phyloP scores from a whole-genome alignment of 257 asterid species.

The Schizonepeta tenuifolia region DNA sequence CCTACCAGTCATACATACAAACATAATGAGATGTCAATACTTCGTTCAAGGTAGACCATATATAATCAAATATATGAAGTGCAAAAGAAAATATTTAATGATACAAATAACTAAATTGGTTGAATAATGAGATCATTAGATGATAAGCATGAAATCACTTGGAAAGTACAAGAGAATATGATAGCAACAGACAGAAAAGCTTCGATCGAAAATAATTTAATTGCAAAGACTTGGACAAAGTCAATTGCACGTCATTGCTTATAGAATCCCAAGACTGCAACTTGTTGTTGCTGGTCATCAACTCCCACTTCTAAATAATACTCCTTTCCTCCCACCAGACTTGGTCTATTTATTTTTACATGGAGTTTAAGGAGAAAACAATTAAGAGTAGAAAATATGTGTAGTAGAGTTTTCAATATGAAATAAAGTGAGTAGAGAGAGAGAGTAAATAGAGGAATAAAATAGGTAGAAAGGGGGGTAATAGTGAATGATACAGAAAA shows the following conservation, averaged over 20 bases:
- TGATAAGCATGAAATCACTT: slow-evolving; percentile 33
- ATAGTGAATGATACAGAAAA: too few relatives aligned
- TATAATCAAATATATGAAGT: not conserved
- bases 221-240: slow-evolving; percentile 34
- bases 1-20: not conserved
- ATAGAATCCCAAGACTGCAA: slow-evolving; percentile 35
- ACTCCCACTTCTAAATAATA: slow-evolving; percentile 33
- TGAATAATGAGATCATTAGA: slow-evolving; percentile 26
- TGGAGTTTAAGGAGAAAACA: too few relatives aligned
- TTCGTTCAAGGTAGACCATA: not conserved
- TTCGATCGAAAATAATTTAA: not conserved
- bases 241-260: slow-evolving; percentile 48
- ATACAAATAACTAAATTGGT: not conserved
- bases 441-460: too few relatives aligned
- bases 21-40: not conserved
- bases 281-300: slow-evolving; percentile 43
- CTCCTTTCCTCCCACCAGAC: too few relatives aligned
- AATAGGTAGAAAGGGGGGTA: too few relatives aligned
- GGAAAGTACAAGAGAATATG: slow-evolving; percentile 12
- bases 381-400: too few relatives aligned
- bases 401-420: too few relatives aligned
- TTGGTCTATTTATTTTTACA: too few relatives aligned
- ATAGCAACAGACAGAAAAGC: not conserved
- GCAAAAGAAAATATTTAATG: not conserved
- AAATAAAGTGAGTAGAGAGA: too few relatives aligned